Percentiles rank a stretch among this genome's conserved stretches.
Evolutionary conservation across 2,329 filamentous ascomycete species (phyloP).

Genomic region (Lecanicillium sp.): DNA sequence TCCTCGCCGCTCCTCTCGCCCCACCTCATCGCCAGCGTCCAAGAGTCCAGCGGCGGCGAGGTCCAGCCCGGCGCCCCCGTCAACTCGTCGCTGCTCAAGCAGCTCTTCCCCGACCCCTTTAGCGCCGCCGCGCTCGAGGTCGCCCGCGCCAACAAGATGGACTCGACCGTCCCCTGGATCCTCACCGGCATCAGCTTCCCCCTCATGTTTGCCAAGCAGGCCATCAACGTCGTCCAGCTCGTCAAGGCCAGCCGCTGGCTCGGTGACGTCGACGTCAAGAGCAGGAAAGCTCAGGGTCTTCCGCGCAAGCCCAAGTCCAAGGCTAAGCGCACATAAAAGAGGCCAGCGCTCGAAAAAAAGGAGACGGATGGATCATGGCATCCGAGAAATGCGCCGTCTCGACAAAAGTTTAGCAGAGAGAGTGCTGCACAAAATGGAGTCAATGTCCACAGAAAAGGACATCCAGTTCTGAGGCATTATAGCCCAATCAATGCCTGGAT

Average conservation of each 20-base stretch:
- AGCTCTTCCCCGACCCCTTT: conserved; percentile 82
- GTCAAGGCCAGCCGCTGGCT: conserved; percentile 89
- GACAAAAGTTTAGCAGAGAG: too few relatives aligned
- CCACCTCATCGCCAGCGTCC: conserved; percentile 61
- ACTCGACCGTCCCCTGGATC: conserved; percentile 59
- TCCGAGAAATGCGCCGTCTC: too few relatives aligned
- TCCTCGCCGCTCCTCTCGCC: conserved; percentile 84
- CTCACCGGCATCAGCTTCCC: conserved; percentile 74
- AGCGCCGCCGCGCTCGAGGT: conserved; percentile 88
- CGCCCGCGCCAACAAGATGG: conserved; percentile 89
- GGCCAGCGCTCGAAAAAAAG: too few relatives aligned
- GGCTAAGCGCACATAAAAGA: neutral
- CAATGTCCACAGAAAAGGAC: too few relatives aligned
- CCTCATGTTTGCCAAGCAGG: conserved; percentile 85
- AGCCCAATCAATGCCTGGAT: too few relatives aligned
- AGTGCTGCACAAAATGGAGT: too few relatives aligned
- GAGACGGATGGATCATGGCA: too few relatives aligned
- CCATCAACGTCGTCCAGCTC: conserved; percentile 89
- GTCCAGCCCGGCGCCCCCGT: conserved; percentile 63
- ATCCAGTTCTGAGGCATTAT: too few relatives aligned
- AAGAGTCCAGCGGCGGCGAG: conserved; percentile 41
- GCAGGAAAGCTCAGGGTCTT: conserved; percentile 47
- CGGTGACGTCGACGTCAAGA: conserved; percentile 77
- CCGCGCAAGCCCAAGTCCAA: conserved; percentile 33
- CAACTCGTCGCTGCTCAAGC: conserved; percentile 59